Evolutionary conservation across 768 basidiomycete species (phyloP).

Genomic region (Leccinum boreale): DNA sequence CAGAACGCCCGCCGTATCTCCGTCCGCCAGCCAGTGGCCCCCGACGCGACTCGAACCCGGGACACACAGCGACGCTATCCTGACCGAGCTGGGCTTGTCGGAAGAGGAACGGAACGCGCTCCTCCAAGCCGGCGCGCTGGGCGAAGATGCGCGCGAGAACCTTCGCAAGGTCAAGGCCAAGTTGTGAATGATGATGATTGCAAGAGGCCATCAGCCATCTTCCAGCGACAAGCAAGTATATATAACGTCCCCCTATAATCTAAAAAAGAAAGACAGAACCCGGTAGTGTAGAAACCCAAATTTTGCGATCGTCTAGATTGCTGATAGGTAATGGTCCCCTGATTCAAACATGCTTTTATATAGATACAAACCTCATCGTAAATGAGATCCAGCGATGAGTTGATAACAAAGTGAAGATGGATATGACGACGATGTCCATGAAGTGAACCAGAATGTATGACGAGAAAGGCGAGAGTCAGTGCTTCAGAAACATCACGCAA

Average conservation of each 20-base stretch:
- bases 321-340: constrained; percentile 5
- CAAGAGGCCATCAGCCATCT: neutral
- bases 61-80: constrained; percentile 49
- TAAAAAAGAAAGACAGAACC: neutral
- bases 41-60: constrained; percentile 42
- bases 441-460: neutral
- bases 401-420: neutral
- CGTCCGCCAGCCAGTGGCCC: constrained; percentile 1
- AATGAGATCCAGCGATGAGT: neutral
- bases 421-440: neutral
- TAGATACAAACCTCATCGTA: neutral
- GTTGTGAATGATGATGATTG: constrained; percentile 14
- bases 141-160: constrained; percentile 27
- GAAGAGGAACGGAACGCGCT: constrained; percentile 39
- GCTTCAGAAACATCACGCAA: neutral
- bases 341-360: neutral
- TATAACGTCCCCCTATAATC: neutral
- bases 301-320: constrained; percentile 11
- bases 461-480: neutral
- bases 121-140: constrained; percentile 46
- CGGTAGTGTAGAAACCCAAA: neutral
- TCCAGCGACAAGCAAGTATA: constrained; percentile 4
- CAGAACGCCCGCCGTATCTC: constrained; percentile 28
- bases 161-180: constrained; percentile 16
- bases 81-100: constrained; percentile 50